These are phyloP conservation scores for Tolypocladium tundrense DNA, from an alignment of 2,329 filamentous ascomycete genomes.

Conservation along the genomic window DNA sequence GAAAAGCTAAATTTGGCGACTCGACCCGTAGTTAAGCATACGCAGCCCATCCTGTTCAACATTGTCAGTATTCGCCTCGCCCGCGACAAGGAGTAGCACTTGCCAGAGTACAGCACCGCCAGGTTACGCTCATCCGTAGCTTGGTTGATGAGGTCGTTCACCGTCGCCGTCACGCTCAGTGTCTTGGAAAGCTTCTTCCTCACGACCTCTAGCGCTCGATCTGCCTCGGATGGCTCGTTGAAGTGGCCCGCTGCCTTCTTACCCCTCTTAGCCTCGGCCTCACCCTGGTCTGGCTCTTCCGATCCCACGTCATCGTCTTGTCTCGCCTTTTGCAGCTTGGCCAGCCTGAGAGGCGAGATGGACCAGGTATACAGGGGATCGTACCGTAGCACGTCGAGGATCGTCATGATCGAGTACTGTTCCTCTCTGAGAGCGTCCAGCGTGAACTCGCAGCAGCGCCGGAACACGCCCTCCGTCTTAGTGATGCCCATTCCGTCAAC, in stretches of 20 bases:
- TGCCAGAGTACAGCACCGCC: constrained; percentile 77
- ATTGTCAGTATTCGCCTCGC: constrained; percentile 10
- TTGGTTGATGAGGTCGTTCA: constrained; percentile 94
- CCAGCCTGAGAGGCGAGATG: constrained; percentile 59
- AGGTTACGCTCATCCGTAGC: constrained; percentile 88
- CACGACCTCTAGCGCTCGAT: constrained; percentile 83
- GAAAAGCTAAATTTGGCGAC: neutral
- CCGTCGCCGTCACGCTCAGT: constrained; percentile 85
- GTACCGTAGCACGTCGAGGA: constrained; percentile 94
- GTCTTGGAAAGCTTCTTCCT: constrained; percentile 94
- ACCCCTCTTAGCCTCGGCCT: constrained; percentile 29
- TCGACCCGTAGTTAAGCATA: constrained; percentile 24
- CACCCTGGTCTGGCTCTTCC: constrained; percentile 26
- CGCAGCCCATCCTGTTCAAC: constrained; percentile 30
- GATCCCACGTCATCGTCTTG: constrained; percentile 33
- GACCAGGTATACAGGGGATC: constrained; percentile 97
- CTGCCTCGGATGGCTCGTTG: constrained; percentile 65
- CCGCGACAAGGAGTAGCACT: constrained; percentile 14
- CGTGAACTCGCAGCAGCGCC: constrained; percentile 96
- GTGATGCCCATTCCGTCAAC: constrained; percentile 96
- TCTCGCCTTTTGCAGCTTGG: constrained; percentile 54
- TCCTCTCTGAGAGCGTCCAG: constrained; percentile 91
- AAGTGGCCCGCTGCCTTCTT: constrained; percentile 22
- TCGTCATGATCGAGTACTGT: constrained; percentile 95
- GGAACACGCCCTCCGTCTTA: constrained; percentile 90